Evolutionary conservation across 192 early-diverging fungal genomes (phyloP), one percentile per base, ranked within the genome.

Genomic region (Backusella mclennaniae): DNA sequence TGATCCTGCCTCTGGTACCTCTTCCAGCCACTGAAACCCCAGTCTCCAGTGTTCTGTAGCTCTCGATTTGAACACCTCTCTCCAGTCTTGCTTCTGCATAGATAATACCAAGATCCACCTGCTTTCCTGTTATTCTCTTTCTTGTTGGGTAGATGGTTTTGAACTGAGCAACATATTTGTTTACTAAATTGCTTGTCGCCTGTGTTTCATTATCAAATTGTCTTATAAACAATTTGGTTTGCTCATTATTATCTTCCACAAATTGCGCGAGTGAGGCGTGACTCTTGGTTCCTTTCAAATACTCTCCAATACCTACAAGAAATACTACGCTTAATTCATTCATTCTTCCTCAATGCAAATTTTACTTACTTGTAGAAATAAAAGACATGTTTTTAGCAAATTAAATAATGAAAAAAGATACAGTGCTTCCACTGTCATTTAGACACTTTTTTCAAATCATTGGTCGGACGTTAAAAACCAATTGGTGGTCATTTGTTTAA

Each of bases 301-400:
- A 67, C 2, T 67, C 35, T 67, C 35, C 29, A 67, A 36, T 67
- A 35, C 66, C 66, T 67, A 17, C 29, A 67, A 67, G 44, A 35
- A 36, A 67, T 67, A 35, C 29, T 17, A 67, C 29, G 12, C 19
- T 67, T 67, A 67, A 33, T 66, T 31, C 29, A 67, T 35, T 33
- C 66, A 67, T 67, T 31, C 29, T 19, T 67, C 29, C 19, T 67
- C 66, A 35, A 36, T n/a, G 12, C 35, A 35, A 67, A 67, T 36
- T 67, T 29, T 31, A 67, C 66, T 67, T 67, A 67, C 66, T 67
- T 67, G 29, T 67, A 6, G 66, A 67, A 35, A 67, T 67, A 35
- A 17, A 67, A 17, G 66, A 15, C 66, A 67, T 67, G 29, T 17
- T 67, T 67, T 67, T 17, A 67, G 17, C 44, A 67, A 35, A 19